A percentile compares a stretch with the other conserved stretches of the same genome.
phyloP scores from a whole-genome alignment of 495 filamentous ascomycete species.

The Hypoxylon perforatum region DNA sequence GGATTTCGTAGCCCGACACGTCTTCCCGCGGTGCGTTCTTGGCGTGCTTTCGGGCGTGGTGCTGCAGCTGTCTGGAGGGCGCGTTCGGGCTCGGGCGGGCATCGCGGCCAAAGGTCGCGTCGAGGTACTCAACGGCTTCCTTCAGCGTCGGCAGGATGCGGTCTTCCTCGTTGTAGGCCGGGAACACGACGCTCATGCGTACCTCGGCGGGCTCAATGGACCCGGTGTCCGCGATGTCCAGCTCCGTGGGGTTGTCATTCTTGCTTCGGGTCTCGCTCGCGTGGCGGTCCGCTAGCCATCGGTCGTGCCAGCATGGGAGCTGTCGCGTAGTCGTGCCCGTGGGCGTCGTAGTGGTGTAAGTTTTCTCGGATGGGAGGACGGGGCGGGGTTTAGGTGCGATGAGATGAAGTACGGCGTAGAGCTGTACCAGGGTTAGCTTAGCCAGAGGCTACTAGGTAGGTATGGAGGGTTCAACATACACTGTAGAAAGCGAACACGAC shows the following conservation, averaged over 20 bases:
- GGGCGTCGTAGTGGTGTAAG: conserved; percentile 78
- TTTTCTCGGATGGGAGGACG: conserved; percentile 81
- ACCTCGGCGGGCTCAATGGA: conserved; percentile 58
- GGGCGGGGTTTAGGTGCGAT: conserved; percentile 84
- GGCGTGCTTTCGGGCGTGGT: conserved; percentile 23
- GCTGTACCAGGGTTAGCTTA: conserved; percentile 54
- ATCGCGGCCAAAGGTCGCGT: conserved; percentile 74
- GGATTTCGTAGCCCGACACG: conserved; percentile 84
- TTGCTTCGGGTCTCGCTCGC: conserved; percentile 45
- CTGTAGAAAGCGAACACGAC: conserved; percentile 41
- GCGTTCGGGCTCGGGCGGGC: conserved; percentile 32
- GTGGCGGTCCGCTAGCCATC: conserved; percentile 66
- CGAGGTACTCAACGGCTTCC: conserved; percentile 88
- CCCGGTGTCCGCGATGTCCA: conserved; percentile 50
- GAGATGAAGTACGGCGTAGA: conserved; percentile 75
- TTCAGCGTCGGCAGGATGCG: conserved; percentile 85
- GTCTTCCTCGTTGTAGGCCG: conserved; percentile 93
- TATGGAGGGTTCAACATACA: conserved; percentile 34
- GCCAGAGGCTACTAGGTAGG: neutral
- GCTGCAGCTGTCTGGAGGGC: conserved; percentile 21
- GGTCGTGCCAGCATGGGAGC: conserved; percentile 87
- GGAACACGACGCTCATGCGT: conserved; percentile 86
- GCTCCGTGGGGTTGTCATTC: conserved; percentile 47
- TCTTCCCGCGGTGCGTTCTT: conserved; percentile 47
- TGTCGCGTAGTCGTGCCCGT: conserved; percentile 69